A percentile compares a stretch with the other conserved stretches of the same genome.
These are phyloP conservation scores for Termitomyces sp. DNA, from an alignment of 768 basidiomycete species.

Conservation along the genomic window DNA sequence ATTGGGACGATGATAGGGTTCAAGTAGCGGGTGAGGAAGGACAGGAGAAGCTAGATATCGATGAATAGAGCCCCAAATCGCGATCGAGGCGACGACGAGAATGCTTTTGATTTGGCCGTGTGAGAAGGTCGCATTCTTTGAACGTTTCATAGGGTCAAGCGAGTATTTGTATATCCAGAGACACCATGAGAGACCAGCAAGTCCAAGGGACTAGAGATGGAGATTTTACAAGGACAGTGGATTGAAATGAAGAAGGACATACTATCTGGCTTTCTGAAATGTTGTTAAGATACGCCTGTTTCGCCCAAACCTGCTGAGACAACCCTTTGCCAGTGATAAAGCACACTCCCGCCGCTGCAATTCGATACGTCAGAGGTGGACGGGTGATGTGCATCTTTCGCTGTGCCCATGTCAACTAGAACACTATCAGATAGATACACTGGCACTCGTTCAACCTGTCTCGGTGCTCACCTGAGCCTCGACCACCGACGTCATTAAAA, in stretches of 20 bases:
- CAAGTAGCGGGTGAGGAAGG: constrained; percentile 48
- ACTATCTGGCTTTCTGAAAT: constrained; percentile 40
- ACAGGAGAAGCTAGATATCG: constrained; percentile 49
- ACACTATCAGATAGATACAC: background rate
- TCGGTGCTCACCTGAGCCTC: constrained; percentile 20
- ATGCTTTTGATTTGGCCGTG: constrained; percentile 21
- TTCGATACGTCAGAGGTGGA: constrained; percentile 15
- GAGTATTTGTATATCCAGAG: constrained; percentile 24
- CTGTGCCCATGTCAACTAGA: constrained; percentile 7
- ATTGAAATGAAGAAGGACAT: constrained; percentile 11
- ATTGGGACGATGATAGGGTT: constrained; percentile 48
- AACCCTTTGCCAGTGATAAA: constrained; percentile 23
- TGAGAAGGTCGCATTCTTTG: constrained; percentile 14
- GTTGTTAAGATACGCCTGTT: constrained; percentile 19
- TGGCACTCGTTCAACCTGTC: background rate
- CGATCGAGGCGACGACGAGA: constrained; percentile 27
- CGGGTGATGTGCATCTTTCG: constrained; percentile 5
- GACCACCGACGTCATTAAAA: constrained; percentile 46
- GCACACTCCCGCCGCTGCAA: constrained; percentile 22
- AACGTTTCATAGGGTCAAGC: constrained; percentile 14
- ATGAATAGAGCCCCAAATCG: constrained; percentile 32
- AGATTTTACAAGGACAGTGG: background rate
- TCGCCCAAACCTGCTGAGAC: constrained; percentile 28
- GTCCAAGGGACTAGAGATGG: constrained; percentile 23
- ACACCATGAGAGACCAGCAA: constrained; percentile 29